Base-by-base conservation (phyloP, 1,284 basidiomycete species). In the Termitomyces sp. region DNA sequence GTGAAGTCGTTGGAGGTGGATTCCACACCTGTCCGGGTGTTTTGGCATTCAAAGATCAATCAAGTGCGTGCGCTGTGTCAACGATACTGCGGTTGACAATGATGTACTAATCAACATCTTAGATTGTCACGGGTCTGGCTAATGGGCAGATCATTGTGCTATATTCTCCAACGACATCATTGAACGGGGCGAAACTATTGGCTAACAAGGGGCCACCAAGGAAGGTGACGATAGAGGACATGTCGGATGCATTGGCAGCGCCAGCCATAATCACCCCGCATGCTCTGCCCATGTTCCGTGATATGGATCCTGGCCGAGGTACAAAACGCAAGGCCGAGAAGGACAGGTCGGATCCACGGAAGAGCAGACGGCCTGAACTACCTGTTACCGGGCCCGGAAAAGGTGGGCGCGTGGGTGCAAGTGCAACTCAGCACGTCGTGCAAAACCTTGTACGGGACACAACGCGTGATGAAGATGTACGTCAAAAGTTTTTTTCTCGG, bases 1-100 rank as follows among this genome's bases (percentile, higher is more conserved):
- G 86, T 75, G 55, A 86, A 81, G 68, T 72, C 78, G 61, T 56
- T 83, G 62, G 85, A 72, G 66, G 84, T 82, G 70, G 87, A 77
- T 46, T 77, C 84, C 26, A 91, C 88, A 26, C 93, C 95, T 5
- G 88, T 97, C 52, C 88, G 86, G 61, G 89, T 97, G 1, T 72
- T 81, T 28, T 97, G 94, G 94, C 95, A 97, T 72, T 84, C 91
- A n/a, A 91, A 91, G 69, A 97, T 97, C 74, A 97, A 97, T 72
- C 95, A 97, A 79, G 90, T 89, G 59, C 59, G 83, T 39, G 54
- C 53, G 41, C 46, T 37, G 39, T 50, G 31, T 59, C 49, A 37
- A 42, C 48, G 31, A 57, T 52, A 35, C 46, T 57, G 57, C 49
- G 49, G 39, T 54, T 60, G 37, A 35, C 50, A 47, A 28, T 26